These are phyloP conservation scores for Apophysomyces elegans DNA, from an alignment of 371 early-diverging fungal genomes.

Conservation along the genomic window DNA sequence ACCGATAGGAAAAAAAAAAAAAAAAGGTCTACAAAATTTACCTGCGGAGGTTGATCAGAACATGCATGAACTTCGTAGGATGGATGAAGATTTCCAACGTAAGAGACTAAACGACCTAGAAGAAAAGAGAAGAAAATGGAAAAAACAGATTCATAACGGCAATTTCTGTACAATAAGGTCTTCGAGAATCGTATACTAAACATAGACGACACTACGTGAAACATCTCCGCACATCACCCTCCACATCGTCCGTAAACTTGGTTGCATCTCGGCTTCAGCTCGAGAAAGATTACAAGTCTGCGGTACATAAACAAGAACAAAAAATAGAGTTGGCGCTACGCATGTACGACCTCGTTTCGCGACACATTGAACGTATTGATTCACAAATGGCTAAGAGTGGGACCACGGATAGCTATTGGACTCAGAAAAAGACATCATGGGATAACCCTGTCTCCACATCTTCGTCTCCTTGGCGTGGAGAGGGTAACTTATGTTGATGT, in stretches of 20 bases:
- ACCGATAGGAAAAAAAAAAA: not conserved
- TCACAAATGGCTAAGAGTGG: constrained; percentile 50
- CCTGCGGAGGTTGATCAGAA: constrained; percentile 58
- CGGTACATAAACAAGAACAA: constrained; percentile 55
- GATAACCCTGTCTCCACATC: constrained; percentile 5
- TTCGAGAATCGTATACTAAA: constrained; percentile 34
- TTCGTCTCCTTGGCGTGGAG: constrained; percentile 7
- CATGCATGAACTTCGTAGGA: constrained; percentile 56
- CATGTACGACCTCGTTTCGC: constrained; percentile 54
- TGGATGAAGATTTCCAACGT: constrained; percentile 60
- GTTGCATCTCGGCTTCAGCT: constrained; percentile 34
- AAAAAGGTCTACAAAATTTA: constrained; percentile 49
- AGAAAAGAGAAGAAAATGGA: constrained; percentile 4
- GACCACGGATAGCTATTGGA: constrained; percentile 41
- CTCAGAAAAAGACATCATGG: constrained; percentile 16
- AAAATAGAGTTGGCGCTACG: constrained; percentile 52
- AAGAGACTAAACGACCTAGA: constrained; percentile 15
- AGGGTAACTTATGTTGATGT: not conserved
- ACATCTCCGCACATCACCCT: constrained; percentile 17
- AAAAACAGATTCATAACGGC: constrained; percentile 19
- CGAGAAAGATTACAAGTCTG: constrained; percentile 49
- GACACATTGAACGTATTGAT: constrained; percentile 57
- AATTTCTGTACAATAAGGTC: constrained; percentile 14
- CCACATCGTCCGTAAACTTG: constrained; percentile 24
- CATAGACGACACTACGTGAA: constrained; percentile 33